A percentile compares a stretch with the other conserved stretches of the same genome.
phyloP scores from a whole-genome alignment of 139 green algal species.

The Chlamydomonas schloesseri region DNA sequence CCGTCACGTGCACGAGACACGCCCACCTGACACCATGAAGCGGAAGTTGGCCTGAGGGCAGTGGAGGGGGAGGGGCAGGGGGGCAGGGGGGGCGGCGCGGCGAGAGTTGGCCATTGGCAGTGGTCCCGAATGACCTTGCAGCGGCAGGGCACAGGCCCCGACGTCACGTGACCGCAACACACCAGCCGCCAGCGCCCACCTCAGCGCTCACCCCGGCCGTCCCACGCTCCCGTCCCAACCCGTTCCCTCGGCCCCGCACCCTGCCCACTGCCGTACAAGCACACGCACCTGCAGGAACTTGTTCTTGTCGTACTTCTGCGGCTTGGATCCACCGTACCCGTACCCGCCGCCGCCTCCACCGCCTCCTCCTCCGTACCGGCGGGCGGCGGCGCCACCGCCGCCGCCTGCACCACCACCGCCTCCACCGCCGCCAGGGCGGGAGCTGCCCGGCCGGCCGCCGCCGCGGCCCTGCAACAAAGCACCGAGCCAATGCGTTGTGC shows the following conservation, averaged over 20 bases:
- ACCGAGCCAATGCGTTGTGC: too few species aligned
- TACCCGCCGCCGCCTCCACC: too few species aligned
- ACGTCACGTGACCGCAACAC: too few species aligned
- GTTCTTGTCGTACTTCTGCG: slow-evolving; percentile 78
- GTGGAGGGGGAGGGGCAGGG: not conserved
- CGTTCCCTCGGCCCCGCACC: too few species aligned
- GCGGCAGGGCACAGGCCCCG: too few species aligned
- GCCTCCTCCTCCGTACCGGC: not conserved
- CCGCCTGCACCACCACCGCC: slow-evolving; percentile 27
- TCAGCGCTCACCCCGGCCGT: too few species aligned
- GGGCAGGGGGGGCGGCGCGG: not conserved
- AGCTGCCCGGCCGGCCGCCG: not conserved
- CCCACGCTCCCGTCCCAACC: too few species aligned
- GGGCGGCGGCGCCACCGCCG: not conserved
- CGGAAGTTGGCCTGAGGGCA: slow-evolving; percentile 82
- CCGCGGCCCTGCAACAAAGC: slow-evolving; percentile 17
- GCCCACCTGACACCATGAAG: slow-evolving; percentile 82
- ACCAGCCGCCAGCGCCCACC: not conserved
- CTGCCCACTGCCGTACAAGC: too few species aligned
- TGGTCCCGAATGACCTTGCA: too few species aligned
- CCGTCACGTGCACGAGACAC: too few species aligned
- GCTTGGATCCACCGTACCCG: not conserved
- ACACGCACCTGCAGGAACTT: slow-evolving; percentile 77
- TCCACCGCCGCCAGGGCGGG: not conserved
- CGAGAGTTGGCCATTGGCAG: too few species aligned